These are phyloP conservation scores for Lathyrus oleraceus DNA, from an alignment of 306 rosid species.

Conservation along the genomic window DNA sequence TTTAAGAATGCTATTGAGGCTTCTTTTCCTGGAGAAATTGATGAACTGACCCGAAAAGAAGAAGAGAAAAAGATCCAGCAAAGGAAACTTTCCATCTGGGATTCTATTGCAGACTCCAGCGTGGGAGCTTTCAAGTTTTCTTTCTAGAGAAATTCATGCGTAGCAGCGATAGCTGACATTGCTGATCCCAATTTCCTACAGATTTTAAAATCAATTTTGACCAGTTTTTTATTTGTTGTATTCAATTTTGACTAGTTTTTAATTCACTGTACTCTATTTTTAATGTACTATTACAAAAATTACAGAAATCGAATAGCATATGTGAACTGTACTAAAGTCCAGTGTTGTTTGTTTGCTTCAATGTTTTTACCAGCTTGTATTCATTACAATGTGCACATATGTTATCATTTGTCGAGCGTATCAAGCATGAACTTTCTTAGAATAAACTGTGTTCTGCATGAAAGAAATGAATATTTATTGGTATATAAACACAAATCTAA, in stretches of 20 bases:
- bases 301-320: constrained; percentile 49
- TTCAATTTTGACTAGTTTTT: constrained; percentile 37
- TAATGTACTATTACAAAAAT: background rate
- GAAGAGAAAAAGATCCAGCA: constrained; percentile 62
- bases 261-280: background rate
- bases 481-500: background rate
- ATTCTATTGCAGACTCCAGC: constrained; percentile 64
- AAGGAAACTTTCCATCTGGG: constrained; percentile 76
- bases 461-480: background rate
- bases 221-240: constrained; percentile 29
- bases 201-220: constrained; percentile 32
- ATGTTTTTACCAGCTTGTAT: constrained; percentile 39
- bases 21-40: constrained; percentile 70
- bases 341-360: constrained; percentile 61
- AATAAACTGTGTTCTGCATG: too few relatives aligned
- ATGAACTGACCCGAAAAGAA: constrained; percentile 55
- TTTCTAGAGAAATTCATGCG: constrained; percentile 44
- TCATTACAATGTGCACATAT: background rate
- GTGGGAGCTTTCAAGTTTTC: constrained; percentile 89
- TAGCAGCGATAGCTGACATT: background rate
- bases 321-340: constrained; percentile 54
- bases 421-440: too few relatives aligned
- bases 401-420: too few relatives aligned
- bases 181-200: constrained; percentile 17
- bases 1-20: constrained; percentile 75